Base-by-base conservation (phyloP, 306 rosid species). In the Prosopis cineraria region DNA sequence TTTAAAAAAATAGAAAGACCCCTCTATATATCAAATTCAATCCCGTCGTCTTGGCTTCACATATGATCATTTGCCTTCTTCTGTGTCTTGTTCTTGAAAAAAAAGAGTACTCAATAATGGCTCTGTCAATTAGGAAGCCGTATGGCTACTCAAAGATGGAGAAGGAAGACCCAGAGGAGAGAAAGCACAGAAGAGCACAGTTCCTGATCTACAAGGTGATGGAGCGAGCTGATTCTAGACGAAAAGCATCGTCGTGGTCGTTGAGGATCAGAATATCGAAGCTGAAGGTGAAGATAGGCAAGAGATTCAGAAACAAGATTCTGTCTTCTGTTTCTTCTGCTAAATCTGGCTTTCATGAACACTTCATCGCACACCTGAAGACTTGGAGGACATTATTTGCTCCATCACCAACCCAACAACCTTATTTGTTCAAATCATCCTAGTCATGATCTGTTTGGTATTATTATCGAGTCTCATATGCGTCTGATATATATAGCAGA, bases 81-180 rank as follows among this genome's bases (percentile, higher is more conserved):
- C 3, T 39, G 17, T 0, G 27, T 20, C 5, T 52, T 52, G 25
- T 52, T 8, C 27, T n/a, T n/a, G 11, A 52, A 20, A 7, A 39
- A 39, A 0, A 52, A 20, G 11, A 52, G 20, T 7, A 7, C 20
- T 52, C 3, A 6, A 52, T 6, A 82, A 90, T 84, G 97, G 83
- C 84, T 60, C 36, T 82, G 29, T 47, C 44, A 47, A 79, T 19
- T 7, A 79, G 76, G 60, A 85, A 70, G 50, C 65, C 19, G 53
- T 64, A 17, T 13, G 84, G 34, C 8, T 94, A 92, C 80, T 74
- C 89, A 5, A 92, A 84, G 90, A 72, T 94, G 65, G 91, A 90
- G 7, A 89, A 90, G 87, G 98, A 94, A 55, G 97, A 94, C 73
- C 90, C 90, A 17, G 89, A 89, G 79, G 98, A 90, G 63, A 39